A percentile compares a stretch with the other conserved stretches of the same genome.
phyloP scores from a whole-genome alignment of 352 stramenopile genomes.

The Globisporangium mamillatum region DNA sequence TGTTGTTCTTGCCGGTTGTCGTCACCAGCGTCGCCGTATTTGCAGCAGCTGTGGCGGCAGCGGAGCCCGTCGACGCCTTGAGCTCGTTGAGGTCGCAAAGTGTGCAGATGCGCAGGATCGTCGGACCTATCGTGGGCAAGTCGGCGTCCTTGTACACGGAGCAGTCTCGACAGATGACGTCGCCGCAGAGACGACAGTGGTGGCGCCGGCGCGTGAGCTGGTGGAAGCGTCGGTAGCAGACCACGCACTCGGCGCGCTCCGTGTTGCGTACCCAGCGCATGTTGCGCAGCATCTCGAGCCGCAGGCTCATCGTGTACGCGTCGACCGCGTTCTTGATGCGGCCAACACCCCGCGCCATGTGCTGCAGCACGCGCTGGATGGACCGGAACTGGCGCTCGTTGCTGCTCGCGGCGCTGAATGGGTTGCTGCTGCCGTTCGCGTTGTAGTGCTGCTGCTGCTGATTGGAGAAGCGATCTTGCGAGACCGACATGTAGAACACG shows the following conservation, averaged over 20 bases:
- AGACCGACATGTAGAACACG: constrained; percentile 74
- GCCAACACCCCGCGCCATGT: constrained; percentile 54
- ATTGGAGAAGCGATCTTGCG: constrained; percentile 14
- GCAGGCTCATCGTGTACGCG: constrained; percentile 55
- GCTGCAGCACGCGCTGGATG: constrained; percentile 49
- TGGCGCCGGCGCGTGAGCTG: constrained; percentile 61
- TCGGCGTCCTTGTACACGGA: constrained; percentile 70
- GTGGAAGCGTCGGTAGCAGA: constrained; percentile 69
- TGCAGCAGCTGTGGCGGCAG: constrained; percentile 10
- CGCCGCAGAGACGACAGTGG: constrained; percentile 73
- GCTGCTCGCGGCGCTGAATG: constrained; percentile 20
- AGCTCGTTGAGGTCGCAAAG: constrained; percentile 40
- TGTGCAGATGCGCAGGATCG: constrained; percentile 63
- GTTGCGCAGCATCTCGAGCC: constrained; percentile 48
- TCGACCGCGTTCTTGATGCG: constrained; percentile 57
- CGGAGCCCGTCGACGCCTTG: constrained; percentile 16
- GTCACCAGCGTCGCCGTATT: neutral
- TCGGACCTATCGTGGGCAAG: constrained; percentile 60
- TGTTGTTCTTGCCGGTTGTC: neutral
- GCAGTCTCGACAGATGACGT: constrained; percentile 75
- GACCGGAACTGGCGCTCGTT: constrained; percentile 64
- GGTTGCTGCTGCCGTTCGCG: constrained; percentile 18
- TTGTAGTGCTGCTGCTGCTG: constrained; percentile 12
- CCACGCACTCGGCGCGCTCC: constrained; percentile 46
- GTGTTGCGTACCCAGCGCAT: constrained; percentile 61